phyloP scores from a whole-genome alignment of 352 stramenopile genomes.

The Globisporangium nodosum region DNA sequence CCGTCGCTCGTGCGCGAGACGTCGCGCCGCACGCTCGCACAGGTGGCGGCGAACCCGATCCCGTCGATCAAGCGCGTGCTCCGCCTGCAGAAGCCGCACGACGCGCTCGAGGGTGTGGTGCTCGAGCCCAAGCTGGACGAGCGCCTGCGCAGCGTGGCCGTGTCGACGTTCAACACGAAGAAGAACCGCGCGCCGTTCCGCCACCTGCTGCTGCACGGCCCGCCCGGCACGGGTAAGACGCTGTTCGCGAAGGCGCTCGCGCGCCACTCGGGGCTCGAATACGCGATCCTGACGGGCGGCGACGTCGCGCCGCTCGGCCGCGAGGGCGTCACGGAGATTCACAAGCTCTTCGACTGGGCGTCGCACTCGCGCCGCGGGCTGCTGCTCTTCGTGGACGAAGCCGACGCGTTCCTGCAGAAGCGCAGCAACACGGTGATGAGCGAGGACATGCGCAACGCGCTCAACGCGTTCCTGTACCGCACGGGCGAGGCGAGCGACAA shows the following conservation, averaged over 20 bases:
- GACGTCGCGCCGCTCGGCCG: slow-evolving; percentile 97
- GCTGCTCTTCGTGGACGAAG: slow-evolving; percentile 98
- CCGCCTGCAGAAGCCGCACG: slow-evolving; percentile 83
- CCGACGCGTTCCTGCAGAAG: slow-evolving; percentile 98
- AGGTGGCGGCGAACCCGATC: slow-evolving; percentile 85
- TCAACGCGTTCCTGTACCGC: slow-evolving; percentile 99
- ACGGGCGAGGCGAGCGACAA: slow-evolving; percentile 97
- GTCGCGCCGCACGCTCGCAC: slow-evolving; percentile 78
- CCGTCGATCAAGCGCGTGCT: slow-evolving; percentile 87
- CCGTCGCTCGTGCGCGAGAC: slow-evolving; percentile 97
- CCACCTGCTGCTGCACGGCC: slow-evolving; percentile 97
- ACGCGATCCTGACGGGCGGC: slow-evolving; percentile 98
- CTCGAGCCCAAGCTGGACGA: slow-evolving; percentile 92
- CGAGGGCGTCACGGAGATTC: slow-evolving; percentile 98
- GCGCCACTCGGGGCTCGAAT: slow-evolving; percentile 96
- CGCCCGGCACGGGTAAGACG: slow-evolving; percentile 98
- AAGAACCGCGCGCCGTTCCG: slow-evolving; percentile 97
- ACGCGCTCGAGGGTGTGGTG: slow-evolving; percentile 95
- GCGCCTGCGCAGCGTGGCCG: slow-evolving; percentile 92
- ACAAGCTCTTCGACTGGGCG: slow-evolving; percentile 99
- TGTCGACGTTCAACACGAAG: slow-evolving; percentile 98
- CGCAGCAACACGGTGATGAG: slow-evolving; percentile 91
- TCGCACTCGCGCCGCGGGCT: slow-evolving; percentile 93
- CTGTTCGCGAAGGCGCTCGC: slow-evolving; percentile 98
- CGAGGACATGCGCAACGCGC: slow-evolving; percentile 98